Evolutionary conservation across 495 filamentous ascomycete genomes (phyloP), one percentile per base, ranked within the genome.

Genomic region (Ramalina peruviana): DNA sequence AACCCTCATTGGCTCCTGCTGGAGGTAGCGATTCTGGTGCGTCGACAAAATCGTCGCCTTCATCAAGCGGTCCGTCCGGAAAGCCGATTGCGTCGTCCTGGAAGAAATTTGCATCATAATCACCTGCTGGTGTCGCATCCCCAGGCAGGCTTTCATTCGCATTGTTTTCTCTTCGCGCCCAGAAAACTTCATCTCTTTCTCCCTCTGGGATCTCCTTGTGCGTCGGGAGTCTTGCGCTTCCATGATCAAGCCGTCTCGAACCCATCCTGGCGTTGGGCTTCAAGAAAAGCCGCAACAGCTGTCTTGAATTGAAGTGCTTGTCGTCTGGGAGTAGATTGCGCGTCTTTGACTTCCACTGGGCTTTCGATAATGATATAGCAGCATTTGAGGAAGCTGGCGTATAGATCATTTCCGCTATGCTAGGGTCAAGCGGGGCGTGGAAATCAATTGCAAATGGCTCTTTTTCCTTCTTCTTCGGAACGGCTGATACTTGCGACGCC

Each of bases 21-120:
- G 88, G 90, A 0, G 86, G 88, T 59, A 97, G 82, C 60, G 85
- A 80, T 56, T 97, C 92, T 53, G 86, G 72, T 16, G 92, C 92
- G 65, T 99, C 92, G 7, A 88, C 85, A 59, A 97, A 97, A 23
- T 87, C 86, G 49, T 94, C 88, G 36, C 83, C 81, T 45, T 84
- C 79, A 56, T 78, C 76, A 43, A 67, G 72, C 45, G 75, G 75
- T 36, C 79, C 85, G 19, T 80, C 82, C 6, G 79, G 74, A 54
- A 85, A 80, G 36, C 81, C 79, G 48, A 94, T 72, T n/a, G 80
- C 87, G 62, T 95, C 90, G 60, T 96, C 92, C 58, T 99, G 92
- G 71, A 97, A 99, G 76, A 97, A 99, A 57, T 97, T 85, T 41
- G 93, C 92, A 67, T 97, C 88, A 63, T 97, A 99, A 59, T 92